phyloP scores from a whole-genome alignment of 139 green algal genomes.

The Chlamydomonas sphaeroides region DNA sequence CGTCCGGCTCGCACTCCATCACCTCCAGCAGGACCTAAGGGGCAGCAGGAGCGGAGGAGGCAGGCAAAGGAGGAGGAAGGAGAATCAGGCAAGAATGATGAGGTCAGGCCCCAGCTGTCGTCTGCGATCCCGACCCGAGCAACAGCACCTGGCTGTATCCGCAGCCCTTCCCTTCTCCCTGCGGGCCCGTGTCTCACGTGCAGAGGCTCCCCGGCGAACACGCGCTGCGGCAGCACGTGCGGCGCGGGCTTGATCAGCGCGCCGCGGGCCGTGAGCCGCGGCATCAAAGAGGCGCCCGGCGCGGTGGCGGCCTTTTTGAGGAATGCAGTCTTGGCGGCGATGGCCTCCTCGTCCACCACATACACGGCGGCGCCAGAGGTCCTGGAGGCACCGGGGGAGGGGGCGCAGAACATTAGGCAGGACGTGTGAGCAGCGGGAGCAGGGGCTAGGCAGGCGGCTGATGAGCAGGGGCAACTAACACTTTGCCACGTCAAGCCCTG shows the following conservation, averaged over 20 bases:
- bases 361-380: constrained; percentile 38
- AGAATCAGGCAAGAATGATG: too few relatives aligned
- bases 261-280: background rate
- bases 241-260: constrained; percentile 33
- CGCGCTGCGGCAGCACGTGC: constrained; percentile 36
- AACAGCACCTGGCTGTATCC: too few relatives aligned
- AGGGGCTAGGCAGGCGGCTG: too few relatives aligned
- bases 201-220: constrained; percentile 47
- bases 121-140: too few relatives aligned
- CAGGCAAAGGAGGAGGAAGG: too few relatives aligned
- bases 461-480: too few relatives aligned
- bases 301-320: constrained; percentile 37
- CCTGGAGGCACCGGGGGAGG: background rate
- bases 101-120: too few relatives aligned
- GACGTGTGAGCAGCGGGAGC: too few relatives aligned
- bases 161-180: too few relatives aligned
- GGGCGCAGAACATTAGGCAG: background rate
- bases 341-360: constrained; percentile 50
- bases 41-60: background rate
- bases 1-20: constrained; percentile 9
- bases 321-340: constrained; percentile 43
- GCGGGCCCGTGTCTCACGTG: constrained; percentile 6
- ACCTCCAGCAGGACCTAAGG: constrained; percentile 41
- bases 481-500: too few relatives aligned
- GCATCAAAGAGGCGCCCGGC: constrained; percentile 1